Percentiles rank a stretch among this genome's conserved stretches.
phyloP scores from a whole-genome alignment of 179 eudicot genomes.

The Drosera spatulata region DNA sequence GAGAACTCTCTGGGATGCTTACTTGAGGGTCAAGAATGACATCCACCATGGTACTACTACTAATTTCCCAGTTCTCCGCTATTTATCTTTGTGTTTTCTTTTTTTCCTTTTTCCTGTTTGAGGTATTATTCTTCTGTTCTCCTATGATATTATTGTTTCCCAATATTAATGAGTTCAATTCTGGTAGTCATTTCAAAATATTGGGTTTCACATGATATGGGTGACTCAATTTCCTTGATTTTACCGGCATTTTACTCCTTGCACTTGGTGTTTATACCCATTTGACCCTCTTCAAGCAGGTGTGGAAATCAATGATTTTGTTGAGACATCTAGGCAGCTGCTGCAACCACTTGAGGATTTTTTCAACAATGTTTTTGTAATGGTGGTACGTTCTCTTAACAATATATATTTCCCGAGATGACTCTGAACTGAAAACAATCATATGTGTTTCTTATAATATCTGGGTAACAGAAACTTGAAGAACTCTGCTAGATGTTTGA shows the following conservation, averaged over 20 bases:
- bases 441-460: neutral
- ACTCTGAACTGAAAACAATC: neutral
- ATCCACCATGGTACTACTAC: slow-evolving; percentile 50
- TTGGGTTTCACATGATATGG: too few relatives aligned
- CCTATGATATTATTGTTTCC: too few relatives aligned
- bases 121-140: too few relatives aligned
- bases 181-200: too few relatives aligned
- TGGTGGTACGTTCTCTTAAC: slow-evolving; percentile 77
- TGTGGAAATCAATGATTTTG: slow-evolving; percentile 74
- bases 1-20: slow-evolving; percentile 75
- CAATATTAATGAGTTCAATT: too few relatives aligned
- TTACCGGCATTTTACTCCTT: too few relatives aligned
- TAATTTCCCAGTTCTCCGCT: neutral
- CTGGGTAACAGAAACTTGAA: neutral
- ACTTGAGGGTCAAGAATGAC: slow-evolving; percentile 49
- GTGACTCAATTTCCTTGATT: too few relatives aligned
- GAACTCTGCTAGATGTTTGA: too few relatives aligned
- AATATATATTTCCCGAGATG: neutral
- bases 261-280: neutral
- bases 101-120: neutral
- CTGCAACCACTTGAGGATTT: slow-evolving; percentile 82
- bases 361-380: slow-evolving; percentile 82
- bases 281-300: slow-evolving; percentile 22
- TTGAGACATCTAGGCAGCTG: slow-evolving; percentile 53
- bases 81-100: neutral